Conservation (phyloP, 768 basidiomycete species). For the Mycena venus region DNA sequence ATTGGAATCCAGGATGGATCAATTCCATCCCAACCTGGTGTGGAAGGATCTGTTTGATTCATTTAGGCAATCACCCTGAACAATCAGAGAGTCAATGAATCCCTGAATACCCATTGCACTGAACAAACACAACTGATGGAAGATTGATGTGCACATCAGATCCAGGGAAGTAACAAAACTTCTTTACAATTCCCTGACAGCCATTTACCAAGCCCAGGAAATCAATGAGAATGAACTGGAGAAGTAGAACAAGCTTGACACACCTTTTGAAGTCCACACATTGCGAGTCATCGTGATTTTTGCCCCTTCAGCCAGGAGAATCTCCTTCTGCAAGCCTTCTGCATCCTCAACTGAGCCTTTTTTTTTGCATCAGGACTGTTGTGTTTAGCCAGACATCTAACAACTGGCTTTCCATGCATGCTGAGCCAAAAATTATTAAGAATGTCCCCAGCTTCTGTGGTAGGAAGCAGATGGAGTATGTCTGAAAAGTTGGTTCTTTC, state of each 20-base stretch:
- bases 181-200: too few relatives aligned
- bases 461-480: slow-evolving; percentile 14
- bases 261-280: too few relatives aligned
- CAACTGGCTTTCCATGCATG: too few relatives aligned
- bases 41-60: background rate
- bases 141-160: background rate
- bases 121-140: slow-evolving; percentile 6
- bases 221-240: background rate
- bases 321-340: too few relatives aligned
- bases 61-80: background rate
- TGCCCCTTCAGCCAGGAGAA: too few relatives aligned
- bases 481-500: background rate
- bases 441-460: background rate
- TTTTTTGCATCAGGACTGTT: too few relatives aligned
- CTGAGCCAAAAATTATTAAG: background rate
- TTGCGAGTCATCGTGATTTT: too few relatives aligned
- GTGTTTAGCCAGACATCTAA: too few relatives aligned
- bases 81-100: background rate
- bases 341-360: too few relatives aligned
- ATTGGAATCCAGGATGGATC: background rate
- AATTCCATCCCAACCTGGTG: slow-evolving; percentile 5
- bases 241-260: too few relatives aligned
- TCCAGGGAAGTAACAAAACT: too few relatives aligned
- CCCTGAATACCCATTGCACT: slow-evolving; percentile 3
- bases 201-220: too few relatives aligned